Percentiles rank a stretch among this genome's conserved stretches.
Conservation (phyloP, 2,329 filamentous ascomycete genomes). For the Fonsecaea pugnacius region DNA sequence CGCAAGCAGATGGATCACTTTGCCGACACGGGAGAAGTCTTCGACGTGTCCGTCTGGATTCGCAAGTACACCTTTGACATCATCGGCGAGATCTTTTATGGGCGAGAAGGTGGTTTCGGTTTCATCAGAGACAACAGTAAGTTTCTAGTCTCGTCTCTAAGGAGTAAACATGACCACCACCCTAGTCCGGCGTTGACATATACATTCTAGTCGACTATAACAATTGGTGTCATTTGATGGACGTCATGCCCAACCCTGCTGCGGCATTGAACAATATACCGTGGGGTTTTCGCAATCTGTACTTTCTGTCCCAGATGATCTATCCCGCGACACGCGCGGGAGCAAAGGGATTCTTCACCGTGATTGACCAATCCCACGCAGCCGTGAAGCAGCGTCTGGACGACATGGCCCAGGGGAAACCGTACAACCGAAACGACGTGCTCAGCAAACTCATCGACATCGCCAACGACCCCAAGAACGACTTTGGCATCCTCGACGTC, state of each 20-base stretch:
- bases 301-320: constrained; percentile 29
- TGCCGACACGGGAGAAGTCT: constrained; percentile 12
- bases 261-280: constrained; percentile 26
- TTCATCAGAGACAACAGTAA: constrained; percentile 31
- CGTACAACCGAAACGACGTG: constrained; percentile 25
- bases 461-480: constrained; percentile 19
- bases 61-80: constrained; percentile 34
- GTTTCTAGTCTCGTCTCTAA: not conserved
- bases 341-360: constrained; percentile 27
- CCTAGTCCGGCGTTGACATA: not conserved
- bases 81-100: constrained; percentile 32
- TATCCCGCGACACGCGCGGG: constrained; percentile 25
- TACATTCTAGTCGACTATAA: constrained; percentile 27
- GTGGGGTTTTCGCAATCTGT: constrained; percentile 25
- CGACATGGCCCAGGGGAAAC: constrained; percentile 24
- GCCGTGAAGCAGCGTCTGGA: constrained; percentile 28
- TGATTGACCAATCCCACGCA: constrained; percentile 26
- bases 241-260: constrained; percentile 28
- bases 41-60: constrained; percentile 33
- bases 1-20: constrained; percentile 30
- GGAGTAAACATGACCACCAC: not conserved
- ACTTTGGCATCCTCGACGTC: constrained; percentile 25
- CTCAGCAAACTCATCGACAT: constrained; percentile 30
- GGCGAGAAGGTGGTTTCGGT: constrained; percentile 31
- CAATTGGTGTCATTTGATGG: constrained; percentile 34